phyloP scores from a whole-genome alignment of 352 stramenopile genomes.

The Ophiocytium majus region DNA sequence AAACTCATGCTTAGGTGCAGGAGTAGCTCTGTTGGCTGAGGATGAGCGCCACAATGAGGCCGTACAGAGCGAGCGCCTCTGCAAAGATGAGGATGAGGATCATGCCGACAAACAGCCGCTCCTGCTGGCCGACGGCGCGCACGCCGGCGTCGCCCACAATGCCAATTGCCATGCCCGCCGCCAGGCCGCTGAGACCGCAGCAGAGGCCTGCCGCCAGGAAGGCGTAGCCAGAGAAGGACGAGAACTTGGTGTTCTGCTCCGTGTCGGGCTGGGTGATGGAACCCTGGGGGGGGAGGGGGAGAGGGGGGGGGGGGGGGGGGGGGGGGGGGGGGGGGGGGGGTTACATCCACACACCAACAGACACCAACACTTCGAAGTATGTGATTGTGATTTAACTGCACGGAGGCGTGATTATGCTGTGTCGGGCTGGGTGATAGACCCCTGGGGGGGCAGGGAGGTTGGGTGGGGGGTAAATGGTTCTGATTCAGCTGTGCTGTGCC shows the following conservation, averaged over 20 bases:
- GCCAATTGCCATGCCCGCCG: slow-evolving; percentile 88
- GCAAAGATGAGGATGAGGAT: slow-evolving; percentile 99
- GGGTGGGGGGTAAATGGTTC: too few species aligned
- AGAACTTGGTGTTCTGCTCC: slow-evolving; percentile 68
- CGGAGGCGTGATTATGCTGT: too few species aligned
- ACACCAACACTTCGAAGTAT: too few species aligned
- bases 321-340: too few species aligned
- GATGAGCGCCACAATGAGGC: slow-evolving; percentile 59
- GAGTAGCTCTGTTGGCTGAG: slow-evolving; percentile 55
- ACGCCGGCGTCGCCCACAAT: slow-evolving; percentile 93
- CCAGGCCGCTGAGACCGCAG: slow-evolving; percentile 84
- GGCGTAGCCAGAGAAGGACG: slow-evolving; percentile 87
- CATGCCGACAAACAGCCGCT: slow-evolving; percentile 97
- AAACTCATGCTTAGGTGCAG: slow-evolving; percentile 24
- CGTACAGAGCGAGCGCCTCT: slow-evolving; percentile 83
- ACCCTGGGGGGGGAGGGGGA: too few species aligned
- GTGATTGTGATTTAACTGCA: too few species aligned
- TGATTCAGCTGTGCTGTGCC: too few species aligned
- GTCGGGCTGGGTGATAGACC: background rate
- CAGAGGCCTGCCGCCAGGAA: slow-evolving; percentile 88
- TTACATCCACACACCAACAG: too few species aligned
- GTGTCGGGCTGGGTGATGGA: slow-evolving; percentile 14
- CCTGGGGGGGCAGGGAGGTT: too few species aligned
- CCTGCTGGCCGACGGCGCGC: slow-evolving; percentile 91
- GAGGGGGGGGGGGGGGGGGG: too few species aligned